Evolutionary conservation across 371 early-diverging fungal genomes (phyloP), one percentile per base, ranked within the genome.

Genomic region (Mortierella sp.): DNA sequence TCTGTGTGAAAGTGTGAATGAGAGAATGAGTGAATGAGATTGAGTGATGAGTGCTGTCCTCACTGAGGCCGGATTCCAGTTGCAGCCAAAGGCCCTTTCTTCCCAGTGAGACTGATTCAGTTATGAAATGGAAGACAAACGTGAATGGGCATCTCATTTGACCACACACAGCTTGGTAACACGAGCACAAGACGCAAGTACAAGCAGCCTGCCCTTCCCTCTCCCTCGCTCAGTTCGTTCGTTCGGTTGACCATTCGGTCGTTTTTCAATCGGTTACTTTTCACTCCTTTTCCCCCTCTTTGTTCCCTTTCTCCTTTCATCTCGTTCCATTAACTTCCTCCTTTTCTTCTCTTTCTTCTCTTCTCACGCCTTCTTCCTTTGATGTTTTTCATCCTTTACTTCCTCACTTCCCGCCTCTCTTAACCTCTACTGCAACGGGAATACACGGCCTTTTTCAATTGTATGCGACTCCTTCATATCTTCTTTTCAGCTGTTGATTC

Each of bases 271-370:
- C n/a, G n/a, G n/a, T n/a, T n/a, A n/a, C n/a, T n/a, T 50, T 58
- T 34, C 0, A 34, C 34, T 26, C 58, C 55, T 29, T 43, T 39
- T 58, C 7, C 13, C 14, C 47, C 6, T 48, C 7, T 34, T 53
- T 24, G n/a, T n/a, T 29, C 53, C 14, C 48, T 22, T n/a, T 44
- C 48, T 71, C 31, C 63, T 71, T 13, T 39, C 39, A 64, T n/a
- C n/a, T n/a, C n/a, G n/a, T n/a, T n/a, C n/a, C n/a, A n/a, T n/a
- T n/a, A n/a, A n/a, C n/a, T 4, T 19, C 24, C 29, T 19, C 50
- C 50, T 58, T 29, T 24, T 50, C 24, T 40, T 65, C 63, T 48
- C 26, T 14, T 69, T 24, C 55, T 24, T 24, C 9, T 47, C 47
- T n/a, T 48, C n/a, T 7, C 7, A 19, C 22, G 19, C 48, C 22